Evolutionary conservation across 768 basidiomycete genomes (phyloP).

Genomic region (Naganishia randhawae): DNA sequence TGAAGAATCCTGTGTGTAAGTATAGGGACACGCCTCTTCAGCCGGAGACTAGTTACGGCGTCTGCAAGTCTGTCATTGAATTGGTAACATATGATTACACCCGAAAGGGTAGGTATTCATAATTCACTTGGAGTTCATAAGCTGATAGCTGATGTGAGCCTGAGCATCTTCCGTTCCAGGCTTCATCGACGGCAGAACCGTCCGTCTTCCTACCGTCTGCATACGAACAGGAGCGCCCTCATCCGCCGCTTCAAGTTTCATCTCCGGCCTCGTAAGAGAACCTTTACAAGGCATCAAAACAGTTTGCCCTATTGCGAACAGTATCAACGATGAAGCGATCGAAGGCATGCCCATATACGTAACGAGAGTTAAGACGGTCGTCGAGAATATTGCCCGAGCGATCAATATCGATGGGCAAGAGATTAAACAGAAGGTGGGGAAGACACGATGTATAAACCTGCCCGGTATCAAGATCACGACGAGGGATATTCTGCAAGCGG

Average conservation of each 20-base stretch:
- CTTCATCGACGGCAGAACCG: conserved; percentile 47
- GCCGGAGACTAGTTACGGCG: conserved; percentile 48
- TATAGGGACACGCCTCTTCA: conserved; percentile 45
- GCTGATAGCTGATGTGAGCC: neutral
- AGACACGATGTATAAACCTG: conserved; percentile 59
- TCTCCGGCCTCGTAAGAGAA: conserved; percentile 51
- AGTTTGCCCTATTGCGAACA: conserved; percentile 44
- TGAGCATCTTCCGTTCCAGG: conserved; percentile 31
- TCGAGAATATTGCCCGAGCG: conserved; percentile 58
- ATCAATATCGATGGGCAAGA: conserved; percentile 54
- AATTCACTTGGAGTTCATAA: neutral
- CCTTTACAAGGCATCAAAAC: conserved; percentile 46
- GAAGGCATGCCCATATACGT: conserved; percentile 58
- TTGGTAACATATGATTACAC: conserved; percentile 50
- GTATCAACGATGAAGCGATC: conserved; percentile 48
- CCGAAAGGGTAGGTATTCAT: conserved; percentile 39
- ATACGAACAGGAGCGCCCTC: conserved; percentile 50
- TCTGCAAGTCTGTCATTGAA: conserved; percentile 49
- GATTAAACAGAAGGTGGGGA: conserved; percentile 47
- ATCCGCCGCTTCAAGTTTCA: conserved; percentile 50
- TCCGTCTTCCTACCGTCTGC: conserved; percentile 49
- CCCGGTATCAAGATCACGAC: conserved; percentile 63
- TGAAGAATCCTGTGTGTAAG: neutral
- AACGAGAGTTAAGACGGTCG: conserved; percentile 57
- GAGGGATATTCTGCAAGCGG: conserved; percentile 58